These are phyloP conservation scores for Pelargonium nanum DNA, from an alignment of 345 rosid species.

Conservation along the genomic window DNA sequence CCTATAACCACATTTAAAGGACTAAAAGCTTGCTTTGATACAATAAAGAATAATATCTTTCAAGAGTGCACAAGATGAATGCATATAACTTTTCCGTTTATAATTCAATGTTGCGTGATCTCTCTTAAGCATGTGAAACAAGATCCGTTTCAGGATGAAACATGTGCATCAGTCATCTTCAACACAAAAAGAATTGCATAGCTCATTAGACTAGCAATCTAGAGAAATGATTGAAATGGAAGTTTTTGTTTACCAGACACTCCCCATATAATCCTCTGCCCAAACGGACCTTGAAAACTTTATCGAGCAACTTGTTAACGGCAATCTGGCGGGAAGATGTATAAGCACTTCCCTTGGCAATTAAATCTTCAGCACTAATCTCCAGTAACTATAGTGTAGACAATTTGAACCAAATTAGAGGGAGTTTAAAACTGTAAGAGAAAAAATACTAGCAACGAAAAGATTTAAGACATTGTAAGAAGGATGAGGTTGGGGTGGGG, in stretches of 20 bases:
- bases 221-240: background rate
- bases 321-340: slow-evolving; percentile 31
- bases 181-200: background rate
- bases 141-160: background rate
- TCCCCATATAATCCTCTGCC: slow-evolving; percentile 94
- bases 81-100: background rate
- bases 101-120: background rate
- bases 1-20: slow-evolving; percentile 33
- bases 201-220: background rate
- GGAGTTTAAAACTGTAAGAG: slow-evolving; percentile 5
- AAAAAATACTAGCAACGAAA: slow-evolving; percentile 3
- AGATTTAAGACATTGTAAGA: background rate
- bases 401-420: slow-evolving; percentile 10
- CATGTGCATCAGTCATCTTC: background rate
- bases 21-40: background rate
- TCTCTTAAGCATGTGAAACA: background rate
- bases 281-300: slow-evolving; percentile 43
- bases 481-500: background rate
- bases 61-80: background rate
- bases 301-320: slow-evolving; percentile 56
- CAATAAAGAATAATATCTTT: background rate
- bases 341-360: slow-evolving; percentile 42
- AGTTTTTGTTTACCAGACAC: slow-evolving; percentile 52
- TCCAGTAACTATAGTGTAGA: slow-evolving; percentile 42
- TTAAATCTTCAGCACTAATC: slow-evolving; percentile 39